A percentile compares a stretch with the other conserved stretches of the same genome.
Conservation (phyloP, 1,284 basidiomycete genomes). For the Leccinum angustisporum region DNA sequence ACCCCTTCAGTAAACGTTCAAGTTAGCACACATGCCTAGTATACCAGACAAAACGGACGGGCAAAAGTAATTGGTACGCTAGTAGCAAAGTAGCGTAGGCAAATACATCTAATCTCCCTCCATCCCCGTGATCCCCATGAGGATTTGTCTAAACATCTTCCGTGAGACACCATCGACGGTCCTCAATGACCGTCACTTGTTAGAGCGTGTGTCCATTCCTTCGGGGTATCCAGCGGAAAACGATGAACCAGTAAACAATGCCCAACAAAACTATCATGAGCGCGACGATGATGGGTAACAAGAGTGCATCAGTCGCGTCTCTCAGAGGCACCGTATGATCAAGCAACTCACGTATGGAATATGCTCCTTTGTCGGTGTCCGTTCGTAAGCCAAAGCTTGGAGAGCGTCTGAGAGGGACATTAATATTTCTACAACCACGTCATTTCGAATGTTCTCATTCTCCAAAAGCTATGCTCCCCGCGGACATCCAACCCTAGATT, state of each 20-base stretch:
- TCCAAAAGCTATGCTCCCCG: slow-evolving; percentile 61
- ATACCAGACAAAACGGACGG: neutral
- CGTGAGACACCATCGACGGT: slow-evolving; percentile 48
- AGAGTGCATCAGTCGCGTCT: neutral
- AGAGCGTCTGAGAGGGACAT: slow-evolving; percentile 45
- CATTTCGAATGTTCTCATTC: slow-evolving; percentile 47
- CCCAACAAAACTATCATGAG: slow-evolving; percentile 52
- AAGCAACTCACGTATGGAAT: slow-evolving; percentile 58
- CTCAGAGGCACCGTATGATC: neutral
- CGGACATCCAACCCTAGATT: slow-evolving; percentile 50
- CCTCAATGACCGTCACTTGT: slow-evolving; percentile 48
- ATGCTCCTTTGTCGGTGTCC: slow-evolving; percentile 43
- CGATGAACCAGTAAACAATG: slow-evolving; percentile 59
- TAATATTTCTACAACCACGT: neutral
- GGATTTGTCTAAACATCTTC: slow-evolving; percentile 37
- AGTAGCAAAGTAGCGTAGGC: neutral
- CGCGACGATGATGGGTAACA: slow-evolving; percentile 57
- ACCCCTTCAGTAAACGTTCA: slow-evolving; percentile 56
- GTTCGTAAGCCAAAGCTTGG: slow-evolving; percentile 46
- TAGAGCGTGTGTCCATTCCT: slow-evolving; percentile 50
- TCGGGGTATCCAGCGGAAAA: slow-evolving; percentile 54
- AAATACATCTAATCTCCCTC: slow-evolving; percentile 1
- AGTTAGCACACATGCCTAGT: neutral
- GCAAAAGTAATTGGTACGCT: too few species aligned
- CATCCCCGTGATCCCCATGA: neutral